Evolutionary conservation across 495 filamentous ascomycete genomes (phyloP).

Genomic region (Geopyxis carbonaria): DNA sequence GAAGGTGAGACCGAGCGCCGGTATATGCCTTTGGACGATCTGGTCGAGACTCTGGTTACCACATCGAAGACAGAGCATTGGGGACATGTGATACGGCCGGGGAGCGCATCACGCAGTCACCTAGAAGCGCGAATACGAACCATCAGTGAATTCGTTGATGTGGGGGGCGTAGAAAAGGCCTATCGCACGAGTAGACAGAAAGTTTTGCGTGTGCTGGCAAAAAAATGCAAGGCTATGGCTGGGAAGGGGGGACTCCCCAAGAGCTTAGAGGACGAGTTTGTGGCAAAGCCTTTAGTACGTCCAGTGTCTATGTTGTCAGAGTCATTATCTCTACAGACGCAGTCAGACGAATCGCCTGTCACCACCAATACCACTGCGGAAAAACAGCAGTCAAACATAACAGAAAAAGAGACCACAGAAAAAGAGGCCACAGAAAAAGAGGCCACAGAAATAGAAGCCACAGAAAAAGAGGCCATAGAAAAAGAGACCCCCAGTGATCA

Average conservation of each 20-base stretch:
- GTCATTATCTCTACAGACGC: constrained; percentile 25
- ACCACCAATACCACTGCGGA: too few species aligned
- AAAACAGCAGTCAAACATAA: too few species aligned
- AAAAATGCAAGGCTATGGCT: constrained; percentile 56
- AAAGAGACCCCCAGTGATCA: too few species aligned
- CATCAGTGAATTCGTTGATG: constrained; percentile 56
- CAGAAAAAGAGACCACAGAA: constrained; percentile 18
- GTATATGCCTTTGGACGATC: constrained; percentile 65
- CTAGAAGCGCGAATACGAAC: constrained; percentile 39
- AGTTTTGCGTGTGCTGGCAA: constrained; percentile 45
- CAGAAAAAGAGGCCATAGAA: background rate
- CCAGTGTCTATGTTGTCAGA: constrained; percentile 31
- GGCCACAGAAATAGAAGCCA: background rate
- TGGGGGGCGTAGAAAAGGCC: constrained; percentile 65
- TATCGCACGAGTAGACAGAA: constrained; percentile 57
- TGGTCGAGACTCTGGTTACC: constrained; percentile 42
- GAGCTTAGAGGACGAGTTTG: constrained; percentile 75
- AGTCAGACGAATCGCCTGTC: too few species aligned
- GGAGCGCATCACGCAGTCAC: constrained; percentile 15
- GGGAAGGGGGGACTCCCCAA: constrained; percentile 46
- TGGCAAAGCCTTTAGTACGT: constrained; percentile 54
- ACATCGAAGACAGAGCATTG: constrained; percentile 27
- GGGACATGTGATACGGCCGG: constrained; percentile 25
- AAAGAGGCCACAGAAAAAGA: background rate
- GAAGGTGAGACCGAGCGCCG: constrained; percentile 31